These are phyloP conservation scores for Kluyveromyces sp. DNA, from an alignment of 1,139 yeast species.

Conservation along the genomic window DNA sequence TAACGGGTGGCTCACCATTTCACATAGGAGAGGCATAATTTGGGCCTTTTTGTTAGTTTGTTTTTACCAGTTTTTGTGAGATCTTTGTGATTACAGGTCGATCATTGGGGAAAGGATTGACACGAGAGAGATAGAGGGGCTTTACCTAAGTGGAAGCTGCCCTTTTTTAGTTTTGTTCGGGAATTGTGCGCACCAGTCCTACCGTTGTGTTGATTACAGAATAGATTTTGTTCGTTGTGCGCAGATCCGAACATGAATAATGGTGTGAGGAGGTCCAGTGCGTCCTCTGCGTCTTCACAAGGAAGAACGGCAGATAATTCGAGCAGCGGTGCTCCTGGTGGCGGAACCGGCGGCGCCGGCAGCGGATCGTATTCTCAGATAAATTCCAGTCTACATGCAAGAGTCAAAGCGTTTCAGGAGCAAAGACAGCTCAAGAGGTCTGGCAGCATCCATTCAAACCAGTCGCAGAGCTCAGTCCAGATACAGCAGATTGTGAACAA, in stretches of 20 bases:
- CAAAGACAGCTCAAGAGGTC: conserved; percentile 43
- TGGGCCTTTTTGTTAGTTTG: background rate
- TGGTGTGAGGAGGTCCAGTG: conserved; percentile 4
- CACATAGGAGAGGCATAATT: background rate
- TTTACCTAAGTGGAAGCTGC: background rate
- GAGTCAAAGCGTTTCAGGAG: conserved; percentile 68
- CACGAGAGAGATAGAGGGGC: background rate
- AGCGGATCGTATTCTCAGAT: conserved; percentile 19
- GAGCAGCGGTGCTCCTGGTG: background rate
- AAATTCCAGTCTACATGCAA: conserved; percentile 67
- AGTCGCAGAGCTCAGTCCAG: conserved; percentile 15
- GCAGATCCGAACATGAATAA: background rate
- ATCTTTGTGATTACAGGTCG: background rate
- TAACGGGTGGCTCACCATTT: too few species aligned
- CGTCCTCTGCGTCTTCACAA: conserved; percentile 5
- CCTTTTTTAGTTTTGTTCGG: background rate
- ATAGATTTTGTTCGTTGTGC: background rate
- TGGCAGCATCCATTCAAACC: conserved; percentile 25
- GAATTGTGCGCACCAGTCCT: background rate
- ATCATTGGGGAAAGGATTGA: too few species aligned
- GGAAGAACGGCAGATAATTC: background rate
- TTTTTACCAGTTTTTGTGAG: background rate
- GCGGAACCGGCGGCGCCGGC: background rate
- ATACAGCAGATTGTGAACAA: conserved; percentile 28
- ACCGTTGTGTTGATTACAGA: background rate